Conservation (phyloP, 441 rosid genomes). For the Arabidopsis lyrata region DNA sequence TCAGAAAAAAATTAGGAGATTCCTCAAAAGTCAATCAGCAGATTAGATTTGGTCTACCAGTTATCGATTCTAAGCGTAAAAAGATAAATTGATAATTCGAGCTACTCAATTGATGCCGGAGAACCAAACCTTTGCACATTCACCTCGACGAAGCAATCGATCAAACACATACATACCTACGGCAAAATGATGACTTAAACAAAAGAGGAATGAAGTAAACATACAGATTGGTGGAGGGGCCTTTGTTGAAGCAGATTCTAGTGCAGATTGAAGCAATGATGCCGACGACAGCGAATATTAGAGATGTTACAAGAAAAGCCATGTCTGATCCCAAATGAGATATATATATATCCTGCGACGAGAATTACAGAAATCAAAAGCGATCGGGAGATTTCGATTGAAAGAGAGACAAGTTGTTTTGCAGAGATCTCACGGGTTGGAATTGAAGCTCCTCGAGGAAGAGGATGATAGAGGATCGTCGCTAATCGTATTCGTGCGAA, state of each 20-base stretch:
- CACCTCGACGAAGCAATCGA: slow-evolving; percentile 17
- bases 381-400: too few species aligned
- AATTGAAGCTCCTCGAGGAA: too few species aligned
- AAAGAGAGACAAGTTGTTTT: too few species aligned
- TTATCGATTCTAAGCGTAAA: not conserved
- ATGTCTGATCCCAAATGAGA: slow-evolving; percentile 41
- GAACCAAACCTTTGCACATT: too few species aligned
- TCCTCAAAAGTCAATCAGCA: slow-evolving; percentile 19
- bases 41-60: not conserved
- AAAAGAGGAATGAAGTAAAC: slow-evolving; percentile 25
- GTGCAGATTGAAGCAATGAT: slow-evolving; percentile 79
- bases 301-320: slow-evolving; percentile 87
- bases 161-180: not conserved
- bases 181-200: not conserved
- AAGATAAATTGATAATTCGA: not conserved
- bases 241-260: slow-evolving; percentile 88
- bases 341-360: slow-evolving; percentile 32
- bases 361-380: not conserved
- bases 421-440: too few species aligned
- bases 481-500: too few species aligned
- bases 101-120: slow-evolving; percentile 1
- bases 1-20: not conserved
- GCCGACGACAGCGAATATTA: slow-evolving; percentile 81
- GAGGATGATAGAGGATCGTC: too few species aligned
- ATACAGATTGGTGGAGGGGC: slow-evolving; percentile 93